Conservation (phyloP, 768 basidiomycete genomes). For the Panaeolus cyanescens region DNA sequence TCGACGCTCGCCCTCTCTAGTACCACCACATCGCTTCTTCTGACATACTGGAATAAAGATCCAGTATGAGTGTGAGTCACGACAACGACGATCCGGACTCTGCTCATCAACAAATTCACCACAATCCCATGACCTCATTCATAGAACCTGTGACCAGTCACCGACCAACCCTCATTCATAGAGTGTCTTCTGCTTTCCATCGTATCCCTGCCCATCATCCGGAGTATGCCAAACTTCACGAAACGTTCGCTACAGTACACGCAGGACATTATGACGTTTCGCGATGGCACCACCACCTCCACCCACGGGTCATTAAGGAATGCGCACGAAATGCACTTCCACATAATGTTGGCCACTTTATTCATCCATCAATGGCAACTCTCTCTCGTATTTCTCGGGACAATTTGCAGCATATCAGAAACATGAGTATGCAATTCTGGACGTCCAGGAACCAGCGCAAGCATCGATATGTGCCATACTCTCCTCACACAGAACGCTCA, state of each 20-base stretch:
- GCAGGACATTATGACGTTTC: slow-evolving; percentile 4
- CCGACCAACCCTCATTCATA: neutral
- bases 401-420: slow-evolving; percentile 4
- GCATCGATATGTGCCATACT: slow-evolving; percentile 27
- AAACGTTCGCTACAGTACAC: neutral
- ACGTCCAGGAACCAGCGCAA: slow-evolving; percentile 43
- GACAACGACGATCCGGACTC: neutral
- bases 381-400: slow-evolving; percentile 14
- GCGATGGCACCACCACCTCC: slow-evolving; percentile 32
- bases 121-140: neutral
- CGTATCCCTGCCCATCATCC: neutral
- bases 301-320: slow-evolving; percentile 27
- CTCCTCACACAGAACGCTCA: slow-evolving; percentile 20
- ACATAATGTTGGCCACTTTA: slow-evolving; percentile 18
- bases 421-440: slow-evolving; percentile 28
- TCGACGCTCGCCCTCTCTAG: too few relatives aligned
- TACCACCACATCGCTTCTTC: too few relatives aligned
- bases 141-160: neutral
- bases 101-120: neutral
- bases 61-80: neutral
- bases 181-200: neutral
- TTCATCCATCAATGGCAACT: slow-evolving; percentile 38
- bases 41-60: neutral
- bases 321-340: slow-evolving; percentile 28
- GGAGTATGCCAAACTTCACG: neutral